Evolutionary conservation across 352 stramenopile genomes (phyloP).

Genomic region (Elongisporangium prolatum): DNA sequence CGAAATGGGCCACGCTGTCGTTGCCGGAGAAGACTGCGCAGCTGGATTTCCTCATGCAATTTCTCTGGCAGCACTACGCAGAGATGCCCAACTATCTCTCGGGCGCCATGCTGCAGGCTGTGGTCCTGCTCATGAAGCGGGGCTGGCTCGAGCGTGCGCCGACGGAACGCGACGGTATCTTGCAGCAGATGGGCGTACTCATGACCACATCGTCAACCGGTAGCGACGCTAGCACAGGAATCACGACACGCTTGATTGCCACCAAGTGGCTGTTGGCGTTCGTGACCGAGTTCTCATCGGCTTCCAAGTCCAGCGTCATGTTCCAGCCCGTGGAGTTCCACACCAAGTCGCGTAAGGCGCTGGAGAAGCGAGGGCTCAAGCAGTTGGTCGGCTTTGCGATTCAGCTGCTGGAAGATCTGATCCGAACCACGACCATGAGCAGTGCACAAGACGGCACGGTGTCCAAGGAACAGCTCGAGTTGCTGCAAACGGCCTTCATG

Average conservation of each 20-base stretch:
- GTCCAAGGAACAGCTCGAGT: constrained; percentile 56
- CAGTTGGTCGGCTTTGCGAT: constrained; percentile 57
- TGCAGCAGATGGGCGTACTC: constrained; percentile 75
- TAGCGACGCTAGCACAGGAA: background rate
- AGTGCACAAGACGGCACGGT: constrained; percentile 34
- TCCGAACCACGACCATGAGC: constrained; percentile 51
- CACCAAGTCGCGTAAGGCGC: constrained; percentile 53
- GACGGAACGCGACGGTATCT: constrained; percentile 41
- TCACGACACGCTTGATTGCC: constrained; percentile 51
- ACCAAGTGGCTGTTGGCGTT: constrained; percentile 83
- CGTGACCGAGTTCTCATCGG: constrained; percentile 81
- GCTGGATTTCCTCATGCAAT: constrained; percentile 74
- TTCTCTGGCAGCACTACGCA: constrained; percentile 59
- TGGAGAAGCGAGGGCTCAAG: constrained; percentile 61
- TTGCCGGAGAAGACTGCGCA: constrained; percentile 43
- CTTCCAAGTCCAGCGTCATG: constrained; percentile 76
- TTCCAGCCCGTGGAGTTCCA: constrained; percentile 80
- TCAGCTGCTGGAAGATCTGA: constrained; percentile 65
- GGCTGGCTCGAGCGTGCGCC: constrained; percentile 69
- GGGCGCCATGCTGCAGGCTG: constrained; percentile 55
- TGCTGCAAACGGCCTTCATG: constrained; percentile 71
- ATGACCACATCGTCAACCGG: constrained; percentile 14
- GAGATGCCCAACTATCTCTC: constrained; percentile 56
- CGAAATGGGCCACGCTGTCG: constrained; percentile 51
- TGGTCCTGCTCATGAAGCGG: constrained; percentile 76